Base-by-base conservation (phyloP, 805 yeast genomes). In the Yarrowia phangngaensis region DNA sequence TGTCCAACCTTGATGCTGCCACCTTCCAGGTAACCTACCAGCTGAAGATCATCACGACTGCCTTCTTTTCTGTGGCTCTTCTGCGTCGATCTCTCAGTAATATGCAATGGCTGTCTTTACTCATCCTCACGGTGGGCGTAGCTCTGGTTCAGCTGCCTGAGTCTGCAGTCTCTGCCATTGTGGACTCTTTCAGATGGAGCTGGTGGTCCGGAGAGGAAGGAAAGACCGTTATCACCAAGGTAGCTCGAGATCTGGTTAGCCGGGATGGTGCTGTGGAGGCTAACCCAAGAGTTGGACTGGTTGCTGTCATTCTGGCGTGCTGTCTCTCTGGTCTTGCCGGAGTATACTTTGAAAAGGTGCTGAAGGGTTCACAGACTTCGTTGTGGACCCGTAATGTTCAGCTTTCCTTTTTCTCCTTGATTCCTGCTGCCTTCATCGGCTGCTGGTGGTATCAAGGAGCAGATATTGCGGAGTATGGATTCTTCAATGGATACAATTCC, bases 21-120 rank as follows among this genome's bases (percentile, higher is more conserved):
- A 65, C 70, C 6, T 67, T 68, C 56, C 72, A 68, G 58, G 72
- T 69, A 48, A 65, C 70, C 8, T 68, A 68, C 59, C 72, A 68
- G 59, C 66, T 68, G 49, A 68, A 68, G 54, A 68, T 68, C 48
- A 56, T 68, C 53, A 68, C 72, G 13, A 68, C 72, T 6, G 72
- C 72, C 16, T 60, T 66, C 36, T 68, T 68, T 50, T 66, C 71
- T 2, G 71, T 68, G 32, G 58, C 63, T 9, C 59, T 68, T 48
- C 59, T 68, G 26, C 63, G 64, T 46, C 60, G 67, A 9, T 48
- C 55, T 11, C 61, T 68, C n/a, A 40, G 58, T 22, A 55, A 55
- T 31, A 40, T 50, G 19, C 70, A 68, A 35, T 68, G 72, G 72
- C 48, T 58, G 12, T 62, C 70, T 4, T 58, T 68, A 31, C 46